Base-by-base conservation (phyloP, 805 yeast species). In the Cyberlindnera petersonii region DNA sequence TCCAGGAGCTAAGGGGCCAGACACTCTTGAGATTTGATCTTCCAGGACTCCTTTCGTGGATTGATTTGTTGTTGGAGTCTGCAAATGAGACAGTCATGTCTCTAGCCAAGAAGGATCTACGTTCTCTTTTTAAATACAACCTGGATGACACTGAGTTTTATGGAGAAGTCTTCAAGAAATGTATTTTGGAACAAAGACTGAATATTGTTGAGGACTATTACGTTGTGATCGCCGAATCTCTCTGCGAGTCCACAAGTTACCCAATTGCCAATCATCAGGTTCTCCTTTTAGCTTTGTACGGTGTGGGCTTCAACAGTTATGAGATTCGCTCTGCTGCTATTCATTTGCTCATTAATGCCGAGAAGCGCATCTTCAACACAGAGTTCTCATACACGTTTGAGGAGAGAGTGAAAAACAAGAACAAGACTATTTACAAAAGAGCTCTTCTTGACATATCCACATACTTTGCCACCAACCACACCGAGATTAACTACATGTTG, bases 401-500 rank as follows among this genome's bases (percentile, higher is more conserved):
- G 24, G 91, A 86, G 53, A 72, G 86, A 26, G 74, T 87, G 11
- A 75, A 82, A 35, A 84, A 87, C 46, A 71, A 77, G 24, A 82
- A 95, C 6, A 77, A 83, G 50, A 85, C 87, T 6, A 87, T 93
- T 5, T 89, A 83, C 65, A 88, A 88, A 55, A 79, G 91, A 29
- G 94, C 95, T 0, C 73, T 91, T 39, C 82, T 83, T 49, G 86
- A 84, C 39, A 65, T 89, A 17, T 82, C 96, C 0, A 73, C 81
- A 7, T 78, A 80, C 43, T 76, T 86, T 57, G 89, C 95, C 0
- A 56, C 66, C 26, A 48, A 64, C 41, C 72, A 77, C 56, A 66
- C 86, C n/a, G 76, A 79, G 41, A 77, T 74, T 50, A 74, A 79
- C 41, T 70, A 70, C 54, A 65, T 68, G 43, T 66, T 86, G 58